phyloP scores from a whole-genome alignment of 371 early-diverging fungal species.

The Chytridium lagenaria region DNA sequence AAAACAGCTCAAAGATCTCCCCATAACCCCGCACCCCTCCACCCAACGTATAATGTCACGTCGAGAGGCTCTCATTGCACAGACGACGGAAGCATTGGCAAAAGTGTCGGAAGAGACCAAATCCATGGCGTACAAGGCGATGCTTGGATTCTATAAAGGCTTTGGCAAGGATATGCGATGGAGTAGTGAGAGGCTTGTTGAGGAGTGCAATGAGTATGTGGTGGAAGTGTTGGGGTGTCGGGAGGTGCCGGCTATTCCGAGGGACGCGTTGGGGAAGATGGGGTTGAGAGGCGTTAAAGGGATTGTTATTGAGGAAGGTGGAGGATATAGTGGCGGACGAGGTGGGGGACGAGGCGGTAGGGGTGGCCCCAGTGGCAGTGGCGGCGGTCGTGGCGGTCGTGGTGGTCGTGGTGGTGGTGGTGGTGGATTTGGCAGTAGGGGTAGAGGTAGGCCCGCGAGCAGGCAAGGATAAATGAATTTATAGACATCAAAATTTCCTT shows the following conservation, averaged over 20 bases:
- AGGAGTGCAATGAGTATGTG: conserved; percentile 21
- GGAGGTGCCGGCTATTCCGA: conserved; percentile 20
- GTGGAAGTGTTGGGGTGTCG: conserved; percentile 22
- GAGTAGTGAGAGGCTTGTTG: conserved; percentile 26
- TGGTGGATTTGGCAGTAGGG: no score
- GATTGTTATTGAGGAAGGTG: conserved; percentile 18
- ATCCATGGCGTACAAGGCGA: conserved; percentile 25
- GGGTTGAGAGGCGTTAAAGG: conserved; percentile 36
- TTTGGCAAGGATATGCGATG: conserved; percentile 19
- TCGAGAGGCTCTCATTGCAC: neutral
- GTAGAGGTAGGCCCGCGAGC: no score
- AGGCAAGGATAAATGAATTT: no score
- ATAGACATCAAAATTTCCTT: no score
- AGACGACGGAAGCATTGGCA: conserved; percentile 6
- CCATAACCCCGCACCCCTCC: conserved; percentile 28
- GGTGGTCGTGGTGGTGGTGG: conserved; percentile 18
- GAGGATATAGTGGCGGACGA: neutral
- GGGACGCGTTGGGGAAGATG: conserved; percentile 38
- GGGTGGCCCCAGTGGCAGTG: neutral
- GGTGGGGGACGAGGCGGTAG: conserved; percentile 14
- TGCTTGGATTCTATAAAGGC: conserved; percentile 32
- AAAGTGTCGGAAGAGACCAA: conserved; percentile 26
- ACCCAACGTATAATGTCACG: neutral
- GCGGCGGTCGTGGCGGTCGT: neutral
- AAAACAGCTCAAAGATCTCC: conserved; percentile 28